Conservation (phyloP, 768 basidiomycete species). For the Mycena olivaceomarginata region DNA sequence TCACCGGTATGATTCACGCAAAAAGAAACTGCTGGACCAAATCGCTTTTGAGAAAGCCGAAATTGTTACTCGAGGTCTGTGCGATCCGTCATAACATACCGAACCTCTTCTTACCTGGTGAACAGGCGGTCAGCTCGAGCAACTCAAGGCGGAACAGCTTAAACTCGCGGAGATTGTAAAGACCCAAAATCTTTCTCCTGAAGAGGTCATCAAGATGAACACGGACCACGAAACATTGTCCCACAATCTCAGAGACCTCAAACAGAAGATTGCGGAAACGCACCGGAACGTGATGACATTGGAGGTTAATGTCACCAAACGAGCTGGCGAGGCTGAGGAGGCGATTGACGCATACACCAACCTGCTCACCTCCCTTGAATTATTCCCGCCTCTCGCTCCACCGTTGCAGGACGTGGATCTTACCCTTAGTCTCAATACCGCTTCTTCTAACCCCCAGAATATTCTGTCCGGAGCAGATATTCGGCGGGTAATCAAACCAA, state of each 20-base stretch:
- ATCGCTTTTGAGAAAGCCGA: constrained; percentile 83
- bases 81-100: constrained; percentile 14
- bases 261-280: constrained; percentile 83
- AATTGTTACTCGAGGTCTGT: constrained; percentile 72
- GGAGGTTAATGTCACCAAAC: constrained; percentile 89
- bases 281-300: constrained; percentile 84
- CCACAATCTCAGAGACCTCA: constrained; percentile 85
- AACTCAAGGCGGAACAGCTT: constrained; percentile 78
- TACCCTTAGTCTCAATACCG: constrained; percentile 87
- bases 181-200: constrained; percentile 91
- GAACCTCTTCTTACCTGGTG: constrained; percentile 1
- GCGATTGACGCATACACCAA: constrained; percentile 88
- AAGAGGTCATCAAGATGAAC: constrained; percentile 95
- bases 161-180: constrained; percentile 82
- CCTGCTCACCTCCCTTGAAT: constrained; percentile 82
- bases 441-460: constrained; percentile 80
- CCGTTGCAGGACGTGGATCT: constrained; percentile 87
- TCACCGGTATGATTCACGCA: constrained; percentile 80
- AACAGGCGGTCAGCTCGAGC: constrained; percentile 77
- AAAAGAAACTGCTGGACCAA: constrained; percentile 79
- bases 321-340: constrained; percentile 88
- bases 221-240: constrained; percentile 89
- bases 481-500: constrained; percentile 84
- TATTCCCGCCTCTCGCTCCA: constrained; percentile 84
- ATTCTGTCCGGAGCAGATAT: constrained; percentile 84